These are phyloP conservation scores for Penicillium italicum DNA, from an alignment of 2,329 filamentous ascomycete genomes.

Conservation along the genomic window DNA sequence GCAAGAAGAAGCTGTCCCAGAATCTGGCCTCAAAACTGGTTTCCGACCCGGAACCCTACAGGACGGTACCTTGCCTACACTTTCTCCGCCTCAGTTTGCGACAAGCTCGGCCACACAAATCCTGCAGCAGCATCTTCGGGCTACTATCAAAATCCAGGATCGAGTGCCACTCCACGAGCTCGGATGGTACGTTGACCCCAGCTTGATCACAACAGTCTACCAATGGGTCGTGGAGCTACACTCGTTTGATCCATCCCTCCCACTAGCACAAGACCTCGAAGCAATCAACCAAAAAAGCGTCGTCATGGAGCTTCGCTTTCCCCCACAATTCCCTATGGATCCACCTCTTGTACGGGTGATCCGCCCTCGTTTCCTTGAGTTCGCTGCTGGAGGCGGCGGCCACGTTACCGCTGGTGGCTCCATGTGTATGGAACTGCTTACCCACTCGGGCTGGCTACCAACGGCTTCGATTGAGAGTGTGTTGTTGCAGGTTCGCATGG, in stretches of 20 bases:
- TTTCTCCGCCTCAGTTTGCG: slow-evolving; percentile 65
- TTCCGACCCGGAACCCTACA: slow-evolving; percentile 68
- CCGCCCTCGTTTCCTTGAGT: slow-evolving; percentile 72
- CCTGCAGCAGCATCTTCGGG: slow-evolving; percentile 62
- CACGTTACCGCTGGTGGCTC: slow-evolving; percentile 82
- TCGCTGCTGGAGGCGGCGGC: slow-evolving; percentile 70
- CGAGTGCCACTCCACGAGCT: slow-evolving; percentile 60
- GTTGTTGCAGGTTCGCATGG: slow-evolving; percentile 74
- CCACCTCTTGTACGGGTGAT: slow-evolving; percentile 84
- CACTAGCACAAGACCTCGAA: slow-evolving; percentile 73
- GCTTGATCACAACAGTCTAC: slow-evolving; percentile 69
- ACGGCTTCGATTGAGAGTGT: slow-evolving; percentile 72
- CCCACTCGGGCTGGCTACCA: slow-evolving; percentile 76
- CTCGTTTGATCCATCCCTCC: slow-evolving; percentile 67
- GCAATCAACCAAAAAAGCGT: slow-evolving; percentile 59
- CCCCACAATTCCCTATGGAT: slow-evolving; percentile 67
- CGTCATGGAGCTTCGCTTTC: slow-evolving; percentile 78
- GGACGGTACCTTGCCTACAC: slow-evolving; percentile 57
- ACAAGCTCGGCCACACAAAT: slow-evolving; percentile 58
- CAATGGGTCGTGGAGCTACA: slow-evolving; percentile 92
- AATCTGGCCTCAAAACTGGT: slow-evolving; percentile 44
- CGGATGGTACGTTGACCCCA: slow-evolving; percentile 76
- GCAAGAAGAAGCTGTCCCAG: slow-evolving; percentile 1
- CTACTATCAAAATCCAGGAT: slow-evolving; percentile 62
- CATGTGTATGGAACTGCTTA: slow-evolving; percentile 80